These are phyloP conservation scores for Sporobolus alterniflorus DNA, from an alignment of 202 grass and related monocot genomes.

Conservation along the genomic window DNA sequence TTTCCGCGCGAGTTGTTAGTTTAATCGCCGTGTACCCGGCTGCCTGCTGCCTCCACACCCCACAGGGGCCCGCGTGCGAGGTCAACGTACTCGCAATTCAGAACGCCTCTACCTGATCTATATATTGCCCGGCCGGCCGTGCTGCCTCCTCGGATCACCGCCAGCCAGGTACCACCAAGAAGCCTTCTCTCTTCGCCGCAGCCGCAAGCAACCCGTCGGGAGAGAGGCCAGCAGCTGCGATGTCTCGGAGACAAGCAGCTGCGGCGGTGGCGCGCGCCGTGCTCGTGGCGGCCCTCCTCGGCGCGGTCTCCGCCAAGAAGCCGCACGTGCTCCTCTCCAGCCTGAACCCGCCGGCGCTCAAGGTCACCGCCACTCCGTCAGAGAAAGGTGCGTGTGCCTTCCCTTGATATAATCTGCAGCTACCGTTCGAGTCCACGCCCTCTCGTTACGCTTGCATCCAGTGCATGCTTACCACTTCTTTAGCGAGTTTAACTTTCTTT, in stretches of 20 bases:
- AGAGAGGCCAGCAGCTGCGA: not conserved
- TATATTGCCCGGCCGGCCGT: not conserved
- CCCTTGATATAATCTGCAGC: not conserved
- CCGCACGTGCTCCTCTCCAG: constrained; percentile 51
- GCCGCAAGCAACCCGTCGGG: not conserved
- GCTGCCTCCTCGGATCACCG: not conserved
- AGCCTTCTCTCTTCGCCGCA: not conserved
- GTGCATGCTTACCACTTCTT: not conserved
- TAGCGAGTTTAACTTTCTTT: not conserved
- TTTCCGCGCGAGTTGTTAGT: not conserved
- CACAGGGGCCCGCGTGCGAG: not conserved
- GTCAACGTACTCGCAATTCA: not conserved
- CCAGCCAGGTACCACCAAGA: not conserved
- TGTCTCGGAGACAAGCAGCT: constrained; percentile 12
- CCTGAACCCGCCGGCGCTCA: constrained; percentile 46
- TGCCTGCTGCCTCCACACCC: not conserved
- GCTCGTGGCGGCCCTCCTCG: constrained; percentile 28
- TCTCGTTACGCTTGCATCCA: not conserved
- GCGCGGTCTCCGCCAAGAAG: constrained; percentile 23
- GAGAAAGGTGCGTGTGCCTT: constrained; percentile 41
- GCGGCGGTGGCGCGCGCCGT: not conserved
- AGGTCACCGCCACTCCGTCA: constrained; percentile 44
- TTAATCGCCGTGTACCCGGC: not conserved
- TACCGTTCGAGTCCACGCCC: not conserved
- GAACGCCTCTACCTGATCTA: not conserved